Percentiles rank a stretch among this genome's conserved stretches.
phyloP scores from a whole-genome alignment of 1,284 basidiomycete species.

The Cryptococcus sp. region DNA sequence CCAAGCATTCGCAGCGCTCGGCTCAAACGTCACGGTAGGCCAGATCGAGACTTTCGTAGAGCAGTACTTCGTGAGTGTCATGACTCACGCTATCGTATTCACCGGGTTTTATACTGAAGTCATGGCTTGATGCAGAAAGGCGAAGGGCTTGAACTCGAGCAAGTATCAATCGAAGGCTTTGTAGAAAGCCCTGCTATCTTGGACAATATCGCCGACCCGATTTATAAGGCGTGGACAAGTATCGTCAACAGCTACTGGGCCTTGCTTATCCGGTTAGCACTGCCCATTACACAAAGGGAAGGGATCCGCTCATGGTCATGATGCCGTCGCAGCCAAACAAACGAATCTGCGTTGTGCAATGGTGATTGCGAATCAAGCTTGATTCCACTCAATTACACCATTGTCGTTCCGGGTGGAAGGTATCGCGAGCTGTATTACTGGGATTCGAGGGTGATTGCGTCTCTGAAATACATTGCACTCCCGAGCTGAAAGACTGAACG shows the following conservation, averaged over 20 bases:
- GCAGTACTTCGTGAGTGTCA: conserved; percentile 62
- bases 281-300: too few species aligned
- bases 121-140: conserved; percentile 55
- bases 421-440: conserved; percentile 59
- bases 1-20: conserved; percentile 67
- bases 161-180: conserved; percentile 65
- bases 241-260: conserved; percentile 82
- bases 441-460: conserved; percentile 26
- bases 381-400: conserved; percentile 85
- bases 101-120: neutral
- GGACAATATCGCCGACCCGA: conserved; percentile 67
- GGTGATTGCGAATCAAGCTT: conserved; percentile 74
- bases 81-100: neutral
- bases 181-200: conserved; percentile 66
- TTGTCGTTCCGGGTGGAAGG: conserved; percentile 80
- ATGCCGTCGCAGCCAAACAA: conserved; percentile 58
- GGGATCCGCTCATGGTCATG: neutral
- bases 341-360: conserved; percentile 66
- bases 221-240: conserved; percentile 71
- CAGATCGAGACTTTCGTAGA: conserved; percentile 67
- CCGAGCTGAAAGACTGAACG: neutral
- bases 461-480: too few species aligned
- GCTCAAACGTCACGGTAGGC: conserved; percentile 58
- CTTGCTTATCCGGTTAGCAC: conserved; percentile 63
- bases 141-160: conserved; percentile 79